A percentile compares a stretch with the other conserved stretches of the same genome.
Conservation (phyloP, 306 rosid species). For the cucumber (Cucumis sativus) region Cucumber_9930_V3 NC_026661.2:5694501-5695000, state of each 20-base stretch:
- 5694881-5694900: conserved; percentile 88
- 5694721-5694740: conserved; percentile 96
- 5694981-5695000: not conserved
- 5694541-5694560: conserved; percentile 2
- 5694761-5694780: conserved; percentile 86
- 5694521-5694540: not conserved
- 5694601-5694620: conserved; percentile 3
- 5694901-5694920: conserved; percentile 86
- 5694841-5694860: not conserved
- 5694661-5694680: conserved; percentile 91
- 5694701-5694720: conserved; percentile 95
- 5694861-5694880: conserved; percentile 17
- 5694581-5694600: conserved; percentile 6
- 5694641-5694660: conserved; percentile 85
- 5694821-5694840: not conserved
- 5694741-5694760: conserved; percentile 96
- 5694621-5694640: conserved; percentile 62
- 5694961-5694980: not conserved
- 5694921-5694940: conserved; percentile 98
- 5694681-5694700: conserved; percentile 85
- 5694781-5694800: conserved; percentile 5
- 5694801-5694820: not conserved
- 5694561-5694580: not conserved
- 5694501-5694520: not conserved
- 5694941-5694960: conserved; percentile 68